A percentile compares a stretch with the other conserved stretches of the same genome.
phyloP scores from a whole-genome alignment of 768 basidiomycete genomes.

The Tylopilus subfusipes region DNA sequence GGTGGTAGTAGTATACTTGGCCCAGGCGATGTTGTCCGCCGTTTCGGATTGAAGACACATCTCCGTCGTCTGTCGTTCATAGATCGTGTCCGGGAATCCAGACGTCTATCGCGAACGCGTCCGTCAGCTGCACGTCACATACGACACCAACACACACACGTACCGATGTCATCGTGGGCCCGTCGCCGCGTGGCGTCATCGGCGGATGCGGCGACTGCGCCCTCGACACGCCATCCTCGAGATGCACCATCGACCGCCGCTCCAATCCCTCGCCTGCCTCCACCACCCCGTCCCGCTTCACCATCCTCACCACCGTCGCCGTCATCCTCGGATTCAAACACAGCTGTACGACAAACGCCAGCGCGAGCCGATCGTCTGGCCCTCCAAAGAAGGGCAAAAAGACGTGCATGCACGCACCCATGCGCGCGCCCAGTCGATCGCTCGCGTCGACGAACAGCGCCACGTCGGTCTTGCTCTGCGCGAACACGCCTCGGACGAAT shows the following conservation, averaged over 20 bases:
- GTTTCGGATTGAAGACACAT: conserved; percentile 74
- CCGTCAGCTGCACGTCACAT: too few relatives aligned
- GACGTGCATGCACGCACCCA: conserved; percentile 52
- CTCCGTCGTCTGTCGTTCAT: conserved; percentile 61
- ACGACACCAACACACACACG: neutral
- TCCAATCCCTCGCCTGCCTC: conserved; percentile 17
- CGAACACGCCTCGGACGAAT: conserved; percentile 80
- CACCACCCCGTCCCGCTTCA: conserved; percentile 41
- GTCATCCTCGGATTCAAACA: conserved; percentile 63
- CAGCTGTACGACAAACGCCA: conserved; percentile 82
- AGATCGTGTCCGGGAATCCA: conserved; percentile 65
- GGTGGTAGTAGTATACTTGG: conserved; percentile 49
- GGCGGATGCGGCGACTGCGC: neutral
- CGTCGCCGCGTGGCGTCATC: neutral
- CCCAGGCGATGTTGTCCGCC: conserved; percentile 79
- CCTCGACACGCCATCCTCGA: conserved; percentile 2
- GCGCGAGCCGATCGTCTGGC: conserved; percentile 84
- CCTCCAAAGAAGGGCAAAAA: conserved; percentile 94
- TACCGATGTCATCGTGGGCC: conserved; percentile 1
- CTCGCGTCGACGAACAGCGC: conserved; percentile 79
- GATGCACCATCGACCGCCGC: conserved; percentile 24
- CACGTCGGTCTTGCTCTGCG: conserved; percentile 67
- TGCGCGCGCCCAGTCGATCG: conserved; percentile 23
- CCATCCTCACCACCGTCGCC: conserved; percentile 73
- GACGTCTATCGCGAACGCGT: conserved; percentile 23